These are phyloP conservation scores for Epichloe sylvatica DNA, from an alignment of 2,329 filamentous ascomycete genomes.

Conservation along the genomic window DNA sequence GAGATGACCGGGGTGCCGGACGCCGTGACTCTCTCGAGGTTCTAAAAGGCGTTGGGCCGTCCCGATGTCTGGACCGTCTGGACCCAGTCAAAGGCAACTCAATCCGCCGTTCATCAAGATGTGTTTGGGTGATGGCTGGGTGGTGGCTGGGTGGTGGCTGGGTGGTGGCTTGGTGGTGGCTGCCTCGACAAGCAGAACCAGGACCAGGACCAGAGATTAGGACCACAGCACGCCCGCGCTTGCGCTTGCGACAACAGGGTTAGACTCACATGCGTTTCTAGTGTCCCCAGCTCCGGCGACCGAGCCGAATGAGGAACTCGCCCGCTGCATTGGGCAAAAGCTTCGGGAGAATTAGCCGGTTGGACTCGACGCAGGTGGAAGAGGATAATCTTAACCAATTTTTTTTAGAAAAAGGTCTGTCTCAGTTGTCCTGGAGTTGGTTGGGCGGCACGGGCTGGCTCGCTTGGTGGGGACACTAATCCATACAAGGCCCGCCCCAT, in stretches of 20 bases:
- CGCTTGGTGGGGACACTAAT: no score
- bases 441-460: neutral
- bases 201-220: no score
- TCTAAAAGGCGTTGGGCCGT: neutral
- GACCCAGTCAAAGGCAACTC: neutral
- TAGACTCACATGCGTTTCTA: neutral
- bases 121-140: neutral
- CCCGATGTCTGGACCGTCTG: neutral
- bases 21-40: neutral
- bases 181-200: neutral
- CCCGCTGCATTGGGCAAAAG: neutral
- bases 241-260: neutral
- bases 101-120: no score
- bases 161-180: neutral
- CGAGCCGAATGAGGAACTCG: slow-evolving; percentile 6
- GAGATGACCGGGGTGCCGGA: neutral
- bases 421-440: neutral
- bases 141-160: neutral
- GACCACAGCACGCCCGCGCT: neutral
- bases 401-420: neutral
- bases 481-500: fast-evolving
- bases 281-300: slow-evolving; percentile 3
- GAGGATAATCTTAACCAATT: neutral
- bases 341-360: neutral
- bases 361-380: neutral